These are phyloP conservation scores for Plasmodium gonderi DNA, from an alignment of 169 alveolate genomes.

Conservation along the genomic window DNA sequence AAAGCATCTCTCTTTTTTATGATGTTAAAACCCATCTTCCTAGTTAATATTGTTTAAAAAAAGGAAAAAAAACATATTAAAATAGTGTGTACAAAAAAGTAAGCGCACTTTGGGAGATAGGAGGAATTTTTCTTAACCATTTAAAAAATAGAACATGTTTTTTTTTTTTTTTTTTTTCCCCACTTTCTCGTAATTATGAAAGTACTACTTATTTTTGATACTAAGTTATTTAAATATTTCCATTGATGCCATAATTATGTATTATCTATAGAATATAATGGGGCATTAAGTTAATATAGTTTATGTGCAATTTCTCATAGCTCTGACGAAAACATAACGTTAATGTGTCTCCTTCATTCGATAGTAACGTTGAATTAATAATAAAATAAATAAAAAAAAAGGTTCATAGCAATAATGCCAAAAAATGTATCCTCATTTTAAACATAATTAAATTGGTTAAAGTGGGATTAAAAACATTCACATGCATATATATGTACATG, in stretches of 20 bases:
- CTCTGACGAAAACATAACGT: not conserved
- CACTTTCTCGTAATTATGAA: too few relatives aligned
- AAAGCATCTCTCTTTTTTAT: not conserved
- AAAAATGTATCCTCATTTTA: not conserved
- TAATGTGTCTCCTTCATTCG: not conserved
- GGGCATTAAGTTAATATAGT: not conserved
- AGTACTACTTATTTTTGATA: too few relatives aligned
- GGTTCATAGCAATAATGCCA: not conserved
- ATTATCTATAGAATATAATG: not conserved
- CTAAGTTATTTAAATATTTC: too few relatives aligned
- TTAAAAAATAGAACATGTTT: not conserved
- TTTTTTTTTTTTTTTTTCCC: too few relatives aligned
- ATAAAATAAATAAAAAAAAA: not conserved
- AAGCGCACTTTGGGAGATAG: not conserved
- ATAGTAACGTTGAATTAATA: not conserved
- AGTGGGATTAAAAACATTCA: not conserved
- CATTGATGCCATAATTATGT: not conserved
- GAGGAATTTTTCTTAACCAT: not conserved
- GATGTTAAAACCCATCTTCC: not conserved
- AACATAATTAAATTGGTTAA: not conserved
- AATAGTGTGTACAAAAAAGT: not conserved
- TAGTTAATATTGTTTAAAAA: not conserved
- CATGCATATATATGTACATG: not conserved
- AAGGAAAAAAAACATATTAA: not conserved
- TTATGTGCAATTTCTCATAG: not conserved